Percentiles rank a stretch among this genome's conserved stretches.
phyloP scores from a whole-genome alignment of 306 rosid genomes.

The Corylus avellana region DNA sequence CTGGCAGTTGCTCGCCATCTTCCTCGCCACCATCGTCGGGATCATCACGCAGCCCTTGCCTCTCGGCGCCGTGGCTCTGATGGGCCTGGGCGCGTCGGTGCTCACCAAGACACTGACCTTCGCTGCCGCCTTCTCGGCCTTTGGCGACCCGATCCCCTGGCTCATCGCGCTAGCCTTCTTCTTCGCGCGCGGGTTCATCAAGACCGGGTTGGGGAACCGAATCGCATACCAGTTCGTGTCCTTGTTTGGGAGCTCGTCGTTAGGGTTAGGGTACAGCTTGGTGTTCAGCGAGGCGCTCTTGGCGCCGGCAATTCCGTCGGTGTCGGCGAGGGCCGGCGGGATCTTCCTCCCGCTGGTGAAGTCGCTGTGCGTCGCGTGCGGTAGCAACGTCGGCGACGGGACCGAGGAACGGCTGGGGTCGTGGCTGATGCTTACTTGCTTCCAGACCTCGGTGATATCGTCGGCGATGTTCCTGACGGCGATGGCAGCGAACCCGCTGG shows the following conservation, averaged over 20 bases:
- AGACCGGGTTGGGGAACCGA: constrained; percentile 93
- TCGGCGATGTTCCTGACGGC: constrained; percentile 97
- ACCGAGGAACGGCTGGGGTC: constrained; percentile 78
- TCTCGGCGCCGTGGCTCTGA: constrained; percentile 85
- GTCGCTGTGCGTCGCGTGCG: constrained; percentile 88
- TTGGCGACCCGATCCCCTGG: constrained; percentile 98
- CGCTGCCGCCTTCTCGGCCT: constrained; percentile 89
- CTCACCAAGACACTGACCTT: constrained; percentile 87
- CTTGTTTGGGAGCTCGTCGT: constrained; percentile 87
- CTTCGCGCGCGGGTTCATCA: constrained; percentile 94
- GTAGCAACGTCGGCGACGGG: constrained; percentile 93
- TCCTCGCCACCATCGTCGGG: constrained; percentile 89
- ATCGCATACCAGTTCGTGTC: constrained; percentile 89
- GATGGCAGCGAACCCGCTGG: constrained; percentile 96
- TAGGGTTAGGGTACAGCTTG: constrained; percentile 91
- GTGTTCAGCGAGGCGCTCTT: constrained; percentile 92
- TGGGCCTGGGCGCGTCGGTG: constrained; percentile 86
- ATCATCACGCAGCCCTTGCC: constrained; percentile 93
- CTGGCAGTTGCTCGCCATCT: constrained; percentile 88
- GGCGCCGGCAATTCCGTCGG: constrained; percentile 96
- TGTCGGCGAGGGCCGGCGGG: constrained; percentile 93
- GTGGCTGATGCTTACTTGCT: constrained; percentile 97
- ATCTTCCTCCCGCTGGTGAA: constrained; percentile 90
- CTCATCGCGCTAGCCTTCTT: constrained; percentile 91
- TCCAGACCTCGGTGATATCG: constrained; percentile 92